Evolutionary conservation across 2,329 filamentous ascomycete genomes (phyloP), one percentile per base, ranked within the genome.

Genomic region (Claviceps monticola): DNA sequence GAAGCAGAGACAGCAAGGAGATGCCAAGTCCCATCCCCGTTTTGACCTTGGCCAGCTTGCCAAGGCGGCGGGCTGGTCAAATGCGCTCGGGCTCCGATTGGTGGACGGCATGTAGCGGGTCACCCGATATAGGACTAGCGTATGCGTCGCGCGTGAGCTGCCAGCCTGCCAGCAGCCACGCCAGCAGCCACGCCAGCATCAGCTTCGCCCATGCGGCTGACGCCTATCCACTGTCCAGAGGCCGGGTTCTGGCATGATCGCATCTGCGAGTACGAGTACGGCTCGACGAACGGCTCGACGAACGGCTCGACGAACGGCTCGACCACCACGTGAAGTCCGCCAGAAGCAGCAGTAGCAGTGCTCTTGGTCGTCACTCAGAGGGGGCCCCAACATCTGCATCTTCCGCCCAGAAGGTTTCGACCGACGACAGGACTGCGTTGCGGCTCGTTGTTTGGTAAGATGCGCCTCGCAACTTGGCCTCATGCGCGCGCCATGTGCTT

Each of bases 41-140:
- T 38, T 38, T 48, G 29, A 38, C 49, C 50, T 55, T 55, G 23
- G 50, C 13, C 39, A 41, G 43, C 14, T 43, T 14, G 41, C 17
- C 41, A 14, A 34, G 41, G 41, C 17, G 41, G 45, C 46, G n/a
- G 14, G 47, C 52, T 45, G 51, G 43, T 51, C 51, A 16, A 45
- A 51, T 57, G 57, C 57, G 53, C 56, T 55, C 51, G 52, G 34
- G 48, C 56, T 50, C 56, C 54, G 56, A 58, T 58, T 58, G 56
- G 56, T 37, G 13, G 45, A 17, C 13, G 8, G 11, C 4, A 39
- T 13, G 19, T 46, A 37, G 34, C 23, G 37, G 43, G 13, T 41
- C 16, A 39, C 37, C 41, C 16, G 2, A 43, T 21, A 19, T 19
- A 43, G n/a, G 41, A 19, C 19, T 43, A 43, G 41, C 38, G 38